These are phyloP conservation scores for Myrica gale DNA, from an alignment of 306 rosid genomes.

Conservation along the genomic window DNA sequence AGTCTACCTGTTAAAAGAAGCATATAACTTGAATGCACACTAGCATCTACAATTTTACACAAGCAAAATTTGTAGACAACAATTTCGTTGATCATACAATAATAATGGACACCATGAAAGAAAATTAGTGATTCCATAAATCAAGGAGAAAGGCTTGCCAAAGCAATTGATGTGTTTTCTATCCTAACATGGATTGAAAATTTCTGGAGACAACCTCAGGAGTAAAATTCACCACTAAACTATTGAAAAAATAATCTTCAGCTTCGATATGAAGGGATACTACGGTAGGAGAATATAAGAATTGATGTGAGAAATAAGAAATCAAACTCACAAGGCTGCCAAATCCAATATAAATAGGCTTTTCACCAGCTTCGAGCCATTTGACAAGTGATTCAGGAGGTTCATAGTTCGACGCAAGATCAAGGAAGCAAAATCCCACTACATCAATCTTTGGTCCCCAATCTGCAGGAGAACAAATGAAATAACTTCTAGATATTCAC, in stretches of 20 bases:
- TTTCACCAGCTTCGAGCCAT: conserved; percentile 90
- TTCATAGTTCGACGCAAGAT: conserved; percentile 92
- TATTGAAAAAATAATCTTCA: not conserved
- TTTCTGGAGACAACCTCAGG: too few relatives aligned
- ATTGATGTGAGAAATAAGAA: conserved; percentile 22
- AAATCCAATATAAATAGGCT: conserved; percentile 89
- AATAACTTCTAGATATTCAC: conserved; percentile 6
- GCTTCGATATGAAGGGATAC: not conserved
- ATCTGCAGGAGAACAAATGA: conserved; percentile 59
- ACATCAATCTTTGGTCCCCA: conserved; percentile 97
- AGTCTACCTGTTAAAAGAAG: too few relatives aligned
- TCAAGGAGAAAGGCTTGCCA: too few relatives aligned
- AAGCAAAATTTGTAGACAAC: too few relatives aligned
- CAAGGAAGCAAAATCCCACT: conserved; percentile 99
- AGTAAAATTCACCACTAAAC: too few relatives aligned
- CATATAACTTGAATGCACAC: too few relatives aligned
- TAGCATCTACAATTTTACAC: too few relatives aligned
- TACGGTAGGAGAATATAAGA: not conserved
- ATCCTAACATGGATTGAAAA: not conserved
- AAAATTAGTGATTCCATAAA: too few relatives aligned
- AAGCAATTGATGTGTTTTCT: not conserved
- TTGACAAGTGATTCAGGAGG: conserved; percentile 76
- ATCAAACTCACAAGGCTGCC: conserved; percentile 79
- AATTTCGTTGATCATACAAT: too few relatives aligned
- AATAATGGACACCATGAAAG: too few relatives aligned